Evolutionary conservation across 2,329 filamentous ascomycete genomes (phyloP).

Genomic region (Samsoniella hepiali): DNA sequence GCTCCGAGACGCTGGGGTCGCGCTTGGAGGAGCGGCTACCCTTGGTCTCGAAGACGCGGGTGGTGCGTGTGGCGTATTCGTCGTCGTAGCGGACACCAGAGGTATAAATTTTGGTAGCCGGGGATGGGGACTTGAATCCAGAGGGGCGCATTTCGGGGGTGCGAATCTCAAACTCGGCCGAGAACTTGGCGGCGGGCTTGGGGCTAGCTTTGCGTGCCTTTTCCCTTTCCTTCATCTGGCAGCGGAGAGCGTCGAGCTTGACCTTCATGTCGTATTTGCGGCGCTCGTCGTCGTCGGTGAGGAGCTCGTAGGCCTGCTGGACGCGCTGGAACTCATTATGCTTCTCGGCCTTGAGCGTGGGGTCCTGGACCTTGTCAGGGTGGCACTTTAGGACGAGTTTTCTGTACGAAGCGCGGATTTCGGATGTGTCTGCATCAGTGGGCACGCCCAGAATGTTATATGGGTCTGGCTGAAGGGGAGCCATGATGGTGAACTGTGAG

Average conservation of each 20-base stretch:
- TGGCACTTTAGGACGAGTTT: slow-evolving; percentile 87
- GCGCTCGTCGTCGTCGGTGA: slow-evolving; percentile 73
- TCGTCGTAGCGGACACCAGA: slow-evolving; percentile 43
- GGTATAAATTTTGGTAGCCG: slow-evolving; percentile 34
- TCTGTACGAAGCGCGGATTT: slow-evolving; percentile 76
- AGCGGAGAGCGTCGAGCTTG: slow-evolving; percentile 62
- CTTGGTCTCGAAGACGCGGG: slow-evolving; percentile 43
- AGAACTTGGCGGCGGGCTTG: slow-evolving; percentile 36
- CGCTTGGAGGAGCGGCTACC: slow-evolving; percentile 40
- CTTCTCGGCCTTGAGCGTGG: slow-evolving; percentile 70
- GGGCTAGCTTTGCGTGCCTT: slow-evolving; percentile 44
- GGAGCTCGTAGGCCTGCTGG: slow-evolving; percentile 87
- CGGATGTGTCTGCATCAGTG: slow-evolving; percentile 64
- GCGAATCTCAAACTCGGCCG: slow-evolving; percentile 45
- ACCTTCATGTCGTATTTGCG: slow-evolving; percentile 75
- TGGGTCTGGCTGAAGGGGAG: slow-evolving; percentile 64
- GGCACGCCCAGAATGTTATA: slow-evolving; percentile 74
- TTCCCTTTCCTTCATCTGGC: slow-evolving; percentile 44
- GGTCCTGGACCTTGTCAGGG: slow-evolving; percentile 85
- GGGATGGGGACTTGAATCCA: slow-evolving; percentile 38
- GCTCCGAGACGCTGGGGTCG: slow-evolving; percentile 46
- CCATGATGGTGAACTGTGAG: slow-evolving; percentile 37
- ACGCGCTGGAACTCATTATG: slow-evolving; percentile 88
- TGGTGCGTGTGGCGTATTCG: slow-evolving; percentile 35
- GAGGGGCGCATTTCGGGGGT: slow-evolving; percentile 48